Base-by-base conservation (phyloP, 345 rosid species). In the Microthlaspi erraticum region DNA sequence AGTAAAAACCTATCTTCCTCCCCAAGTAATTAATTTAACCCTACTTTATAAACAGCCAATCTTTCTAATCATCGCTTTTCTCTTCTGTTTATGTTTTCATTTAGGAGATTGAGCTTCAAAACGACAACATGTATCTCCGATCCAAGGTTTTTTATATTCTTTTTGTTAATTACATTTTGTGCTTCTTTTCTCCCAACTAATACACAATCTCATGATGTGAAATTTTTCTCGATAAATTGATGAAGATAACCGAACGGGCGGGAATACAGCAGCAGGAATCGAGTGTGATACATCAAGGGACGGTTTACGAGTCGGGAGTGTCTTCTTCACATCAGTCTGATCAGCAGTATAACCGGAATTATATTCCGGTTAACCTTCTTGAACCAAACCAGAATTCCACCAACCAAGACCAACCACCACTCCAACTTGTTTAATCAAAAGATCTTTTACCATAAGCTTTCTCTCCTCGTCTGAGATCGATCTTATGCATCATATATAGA, bases 71-170 rank as follows among this genome's bases (percentile, higher is more conserved):
- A 11, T 52, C 18, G 4, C 6, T 43, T 7, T 19, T 5, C 6
- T 18, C 9, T 23, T 18, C 1, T 29, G 17, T 42, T 64, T 19
- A 20, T 55, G 56, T 14, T 36, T 66, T 26, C 19, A 45, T 75
- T 64, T 82, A 92, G 98, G 98, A 86, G 80, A 81, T 85, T 26
- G 92, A 89, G 81, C 86, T 92, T 72, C 96, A 89, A 64, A 92
- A 87, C 68, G 88, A 92, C 61, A 92, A 86, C 80, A 66, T 82
- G 87, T 86, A 77, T 71, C 85, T 89, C 34, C 79, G 92, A 54
- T 83, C 91, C 43, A 87, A 85, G 92, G 98, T 89, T 66, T 60
- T 38, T 13, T n/a, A 51, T 8, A 33, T 41, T 26, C 29, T 12
- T 12, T 54, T 12, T 51, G 44, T 59, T 4, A n/a, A n/a, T n/a